phyloP scores from a whole-genome alignment of 768 basidiomycete species.

The Naganishia kalamii region DNA sequence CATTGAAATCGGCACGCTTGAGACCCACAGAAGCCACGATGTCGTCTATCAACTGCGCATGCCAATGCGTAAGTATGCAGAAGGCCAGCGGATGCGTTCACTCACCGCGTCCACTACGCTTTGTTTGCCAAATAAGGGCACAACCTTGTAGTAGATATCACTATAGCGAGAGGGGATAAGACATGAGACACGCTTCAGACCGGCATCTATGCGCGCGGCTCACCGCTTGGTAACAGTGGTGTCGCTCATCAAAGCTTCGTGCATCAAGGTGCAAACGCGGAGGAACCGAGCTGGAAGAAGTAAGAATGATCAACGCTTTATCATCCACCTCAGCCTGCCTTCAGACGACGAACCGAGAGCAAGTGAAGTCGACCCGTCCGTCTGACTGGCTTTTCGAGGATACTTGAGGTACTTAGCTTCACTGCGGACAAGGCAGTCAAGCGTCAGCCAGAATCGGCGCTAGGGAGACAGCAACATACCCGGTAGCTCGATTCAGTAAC shows the following conservation, averaged over 20 bases:
- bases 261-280: background rate
- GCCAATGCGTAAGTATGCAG: background rate
- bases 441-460: background rate
- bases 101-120: constrained; percentile 68
- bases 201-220: background rate
- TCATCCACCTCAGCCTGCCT: too few relatives aligned
- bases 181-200: background rate
- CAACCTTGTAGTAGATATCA: constrained; percentile 83
- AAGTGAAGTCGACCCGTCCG: background rate
- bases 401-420: constrained; percentile 3
- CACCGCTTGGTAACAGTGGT: constrained; percentile 5
- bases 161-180: constrained; percentile 47
- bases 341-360: background rate
- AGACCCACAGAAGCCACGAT: constrained; percentile 74
- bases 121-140: constrained; percentile 69
- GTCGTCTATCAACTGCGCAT: constrained; percentile 71
- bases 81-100: background rate
- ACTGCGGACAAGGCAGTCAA: background rate
- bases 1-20: constrained; percentile 67
- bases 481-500: background rate
- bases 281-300: constrained; percentile 1
- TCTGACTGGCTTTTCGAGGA: background rate
- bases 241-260: background rate
- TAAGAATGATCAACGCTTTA: too few relatives aligned
- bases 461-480: background rate